Evolutionary conservation across 768 basidiomycete genomes (phyloP).

Genomic region (Serpula lacrymans): DNA sequence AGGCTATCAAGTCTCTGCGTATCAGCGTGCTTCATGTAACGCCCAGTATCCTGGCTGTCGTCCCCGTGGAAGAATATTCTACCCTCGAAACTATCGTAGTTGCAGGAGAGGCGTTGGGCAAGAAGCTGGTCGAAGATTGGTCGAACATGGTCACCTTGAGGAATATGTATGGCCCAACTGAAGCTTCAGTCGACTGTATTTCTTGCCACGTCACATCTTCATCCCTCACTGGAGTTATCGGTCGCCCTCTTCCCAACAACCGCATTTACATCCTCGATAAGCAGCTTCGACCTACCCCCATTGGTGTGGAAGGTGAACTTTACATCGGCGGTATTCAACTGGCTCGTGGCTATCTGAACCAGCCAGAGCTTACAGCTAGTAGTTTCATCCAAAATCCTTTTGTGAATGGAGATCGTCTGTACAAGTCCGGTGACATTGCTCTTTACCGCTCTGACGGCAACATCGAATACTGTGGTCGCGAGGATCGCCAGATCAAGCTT

Average conservation of each 20-base stretch:
- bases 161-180: slow-evolving; percentile 33
- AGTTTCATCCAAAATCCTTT: slow-evolving; percentile 29
- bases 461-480: slow-evolving; percentile 29
- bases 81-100: slow-evolving; percentile 24
- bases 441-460: slow-evolving; percentile 24
- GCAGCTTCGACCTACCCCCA: slow-evolving; percentile 18
- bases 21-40: slow-evolving; percentile 26
- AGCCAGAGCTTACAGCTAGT: slow-evolving; percentile 22
- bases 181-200: slow-evolving; percentile 27
- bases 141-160: slow-evolving; percentile 20
- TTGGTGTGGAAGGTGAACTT: slow-evolving; percentile 24
- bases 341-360: slow-evolving; percentile 20
- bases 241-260: slow-evolving; percentile 27
- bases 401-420: slow-evolving; percentile 23
- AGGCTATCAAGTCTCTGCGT: slow-evolving; percentile 22
- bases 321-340: slow-evolving; percentile 22
- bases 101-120: slow-evolving; percentile 16
- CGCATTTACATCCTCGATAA: slow-evolving; percentile 17
- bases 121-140: slow-evolving; percentile 20
- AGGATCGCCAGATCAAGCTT: slow-evolving; percentile 32
- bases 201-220: slow-evolving; percentile 19
- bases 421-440: slow-evolving; percentile 28
- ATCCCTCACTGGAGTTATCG: slow-evolving; percentile 21
- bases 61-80: slow-evolving; percentile 23
- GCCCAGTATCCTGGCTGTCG: slow-evolving; percentile 25